A percentile compares a stretch with the other conserved stretches of the same genome.
Evolutionary conservation across 1,139 yeast species (phyloP).

Genomic region (Yamadazyma blattariae): DNA sequence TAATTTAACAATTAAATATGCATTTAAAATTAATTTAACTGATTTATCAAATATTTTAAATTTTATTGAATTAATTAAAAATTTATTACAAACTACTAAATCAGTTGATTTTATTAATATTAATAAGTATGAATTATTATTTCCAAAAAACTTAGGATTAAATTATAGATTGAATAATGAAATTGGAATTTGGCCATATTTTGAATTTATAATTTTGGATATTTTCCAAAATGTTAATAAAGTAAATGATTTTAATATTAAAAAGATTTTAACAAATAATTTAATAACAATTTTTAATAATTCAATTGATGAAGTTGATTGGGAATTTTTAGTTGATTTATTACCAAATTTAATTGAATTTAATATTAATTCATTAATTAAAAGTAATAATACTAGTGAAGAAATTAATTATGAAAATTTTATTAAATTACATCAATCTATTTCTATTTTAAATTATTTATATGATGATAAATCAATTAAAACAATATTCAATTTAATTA

Average conservation of each 20-base stretch:
- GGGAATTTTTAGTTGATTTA: slow-evolving; percentile 51
- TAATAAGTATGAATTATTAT: slow-evolving; percentile 35
- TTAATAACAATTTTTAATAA: slow-evolving; percentile 50
- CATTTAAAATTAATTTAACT: slow-evolving; percentile 30
- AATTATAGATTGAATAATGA: slow-evolving; percentile 48
- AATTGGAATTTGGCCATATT: slow-evolving; percentile 76
- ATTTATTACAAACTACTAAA: slow-evolving; percentile 19
- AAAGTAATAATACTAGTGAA: slow-evolving; percentile 25
- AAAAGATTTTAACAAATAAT: slow-evolving; percentile 47
- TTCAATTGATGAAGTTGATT: slow-evolving; percentile 63
- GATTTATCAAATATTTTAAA: slow-evolving; percentile 60
- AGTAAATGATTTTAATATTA: slow-evolving; percentile 32
- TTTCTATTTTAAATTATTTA: slow-evolving; percentile 58
- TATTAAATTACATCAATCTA: slow-evolving; percentile 63
- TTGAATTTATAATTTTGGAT: slow-evolving; percentile 67
- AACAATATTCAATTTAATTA: slow-evolving; percentile 53
- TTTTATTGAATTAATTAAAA: slow-evolving; percentile 52
- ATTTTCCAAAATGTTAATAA: slow-evolving; percentile 50
- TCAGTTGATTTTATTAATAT: not conserved
- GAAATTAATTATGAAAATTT: slow-evolving; percentile 34
- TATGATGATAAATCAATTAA: slow-evolving; percentile 57
- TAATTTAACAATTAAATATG: slow-evolving; percentile 24
- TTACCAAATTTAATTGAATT: slow-evolving; percentile 28
- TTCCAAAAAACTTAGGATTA: slow-evolving; percentile 64
- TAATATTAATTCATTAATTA: slow-evolving; percentile 38